Evolutionary conservation across 176 grass and related monocot species (phyloP), one percentile per base, ranked within the genome.

Genomic region (bread wheat (Triticum aestivum)): DNA sequence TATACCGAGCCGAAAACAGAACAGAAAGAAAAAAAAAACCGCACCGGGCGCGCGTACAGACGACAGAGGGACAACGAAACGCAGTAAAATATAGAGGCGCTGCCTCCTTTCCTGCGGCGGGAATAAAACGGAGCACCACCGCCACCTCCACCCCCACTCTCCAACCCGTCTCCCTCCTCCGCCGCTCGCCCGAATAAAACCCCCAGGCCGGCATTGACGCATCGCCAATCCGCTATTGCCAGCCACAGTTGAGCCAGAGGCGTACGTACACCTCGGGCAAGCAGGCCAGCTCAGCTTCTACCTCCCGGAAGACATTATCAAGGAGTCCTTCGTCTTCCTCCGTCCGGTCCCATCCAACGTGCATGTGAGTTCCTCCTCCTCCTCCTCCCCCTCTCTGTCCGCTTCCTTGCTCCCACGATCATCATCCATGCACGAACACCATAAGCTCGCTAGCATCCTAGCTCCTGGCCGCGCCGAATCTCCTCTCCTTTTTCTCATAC

Each of bases 81-180:
- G 24, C 8, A 9, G 42, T 9, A 54, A 24, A 69, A 24, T 38
- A 21, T 20, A 52, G 73, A 11, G 39, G 69, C 61, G 11, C 47
- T 18, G 51, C 12, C 2, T 11, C 30, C 68, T 39, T 54, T 73
- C 45, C 29, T 73, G 83, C 61, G 90, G 90, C 74, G 12, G 34
- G 58, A 23, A 89, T 71, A 64, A 69, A 75, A 74, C 24, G 26
- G 61, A 17, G 47, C 88, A 37, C 20, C 79, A 21, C 76, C 75
- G 4, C 64, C 73, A 2, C 70, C 44, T 45, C 38, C 41, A 45
- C 42, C 65, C 13, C 74, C 79, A 41, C 66, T 71, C 41, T 26
- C 44, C 13, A 51, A 37, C 3, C 15, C 33, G 3, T 32, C 44
- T 73, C 37, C n/a, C 42, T 26, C 35, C 11, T 3, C 47, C 54